Conservation (phyloP, 177 flowering plant genomes). For the Vitis hybrid region DNA sequence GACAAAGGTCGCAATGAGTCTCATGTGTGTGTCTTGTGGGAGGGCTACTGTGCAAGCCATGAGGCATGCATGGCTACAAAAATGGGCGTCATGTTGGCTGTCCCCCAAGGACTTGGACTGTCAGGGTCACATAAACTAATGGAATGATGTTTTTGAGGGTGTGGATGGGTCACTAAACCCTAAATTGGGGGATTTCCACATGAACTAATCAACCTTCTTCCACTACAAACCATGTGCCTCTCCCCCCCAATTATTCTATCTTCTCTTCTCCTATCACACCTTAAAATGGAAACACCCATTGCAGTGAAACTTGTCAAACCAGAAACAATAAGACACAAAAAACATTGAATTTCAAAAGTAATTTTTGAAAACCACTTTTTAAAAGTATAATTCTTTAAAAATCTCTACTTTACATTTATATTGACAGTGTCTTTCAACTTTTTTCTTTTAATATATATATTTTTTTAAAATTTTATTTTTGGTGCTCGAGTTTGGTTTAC, state of each 20-base stretch:
- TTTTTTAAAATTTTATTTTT: too few relatives aligned
- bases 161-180: slow-evolving; percentile 17
- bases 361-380: too few relatives aligned
- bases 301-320: too few relatives aligned
- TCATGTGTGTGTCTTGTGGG: slow-evolving; percentile 20
- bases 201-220: slow-evolving; percentile 27
- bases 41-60: not conserved
- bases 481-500: too few relatives aligned
- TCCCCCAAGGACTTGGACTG: slow-evolving; percentile 23
- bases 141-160: not conserved
- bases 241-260: slow-evolving; percentile 18
- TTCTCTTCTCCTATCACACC: too few relatives aligned
- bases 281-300: too few relatives aligned
- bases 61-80: slow-evolving; percentile 24
- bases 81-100: slow-evolving; percentile 43
- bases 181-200: slow-evolving; percentile 25
- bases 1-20: slow-evolving; percentile 21
- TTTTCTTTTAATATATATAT: too few relatives aligned
- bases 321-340: too few relatives aligned
- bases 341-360: too few relatives aligned
- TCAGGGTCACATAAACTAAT: slow-evolving; percentile 21
- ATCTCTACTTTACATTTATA: too few relatives aligned
- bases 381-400: too few relatives aligned
- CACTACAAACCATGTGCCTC: slow-evolving; percentile 36
- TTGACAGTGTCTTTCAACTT: too few relatives aligned